Conservation (phyloP, 352 stramenopile genomes). For the Pythium sukuiense region DNA sequence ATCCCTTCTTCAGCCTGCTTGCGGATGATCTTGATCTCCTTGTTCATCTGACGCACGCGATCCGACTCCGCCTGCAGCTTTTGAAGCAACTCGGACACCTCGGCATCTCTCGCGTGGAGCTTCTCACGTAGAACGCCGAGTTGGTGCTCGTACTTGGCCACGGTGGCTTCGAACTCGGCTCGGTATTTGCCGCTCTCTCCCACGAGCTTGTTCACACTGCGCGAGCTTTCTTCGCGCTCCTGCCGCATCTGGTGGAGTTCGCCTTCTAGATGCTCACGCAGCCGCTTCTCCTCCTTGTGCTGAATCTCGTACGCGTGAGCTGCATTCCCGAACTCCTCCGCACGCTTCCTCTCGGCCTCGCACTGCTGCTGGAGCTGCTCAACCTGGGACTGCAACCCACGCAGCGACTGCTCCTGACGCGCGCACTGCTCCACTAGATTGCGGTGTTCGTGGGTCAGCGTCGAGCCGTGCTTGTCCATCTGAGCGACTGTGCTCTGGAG, state of each 20-base stretch:
- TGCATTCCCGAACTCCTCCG: conserved; percentile 30
- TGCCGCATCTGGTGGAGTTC: conserved; percentile 20
- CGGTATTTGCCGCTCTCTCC: conserved; percentile 48
- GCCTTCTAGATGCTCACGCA: conserved; percentile 30
- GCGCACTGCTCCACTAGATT: conserved; percentile 38
- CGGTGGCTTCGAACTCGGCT: conserved; percentile 40
- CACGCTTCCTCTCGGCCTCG: conserved; percentile 35
- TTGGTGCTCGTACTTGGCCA: conserved; percentile 53
- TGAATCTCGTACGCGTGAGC: conserved; percentile 29
- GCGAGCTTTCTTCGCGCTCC: conserved; percentile 35
- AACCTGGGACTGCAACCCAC: conserved; percentile 43
- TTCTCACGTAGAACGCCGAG: conserved; percentile 44
- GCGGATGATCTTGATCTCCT: conserved; percentile 39
- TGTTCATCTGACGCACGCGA: conserved; percentile 38
- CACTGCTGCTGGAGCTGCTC: conserved; percentile 43
- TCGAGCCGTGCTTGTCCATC: conserved; percentile 43
- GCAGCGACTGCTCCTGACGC: conserved; percentile 40
- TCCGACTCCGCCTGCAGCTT: conserved; percentile 40
- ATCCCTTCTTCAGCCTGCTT: conserved; percentile 35
- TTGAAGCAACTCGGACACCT: conserved; percentile 38
- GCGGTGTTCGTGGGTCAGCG: conserved; percentile 45
- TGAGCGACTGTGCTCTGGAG: conserved; percentile 45
- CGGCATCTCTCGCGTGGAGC: conserved; percentile 36
- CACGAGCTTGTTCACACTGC: conserved; percentile 39
- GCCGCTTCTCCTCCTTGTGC: conserved; percentile 28